A percentile compares a stretch with the other conserved stretches of the same genome.
Evolutionary conservation across 2,329 filamentous ascomycete species (phyloP).

Genomic region (Pyrenochaeta sp.): DNA sequence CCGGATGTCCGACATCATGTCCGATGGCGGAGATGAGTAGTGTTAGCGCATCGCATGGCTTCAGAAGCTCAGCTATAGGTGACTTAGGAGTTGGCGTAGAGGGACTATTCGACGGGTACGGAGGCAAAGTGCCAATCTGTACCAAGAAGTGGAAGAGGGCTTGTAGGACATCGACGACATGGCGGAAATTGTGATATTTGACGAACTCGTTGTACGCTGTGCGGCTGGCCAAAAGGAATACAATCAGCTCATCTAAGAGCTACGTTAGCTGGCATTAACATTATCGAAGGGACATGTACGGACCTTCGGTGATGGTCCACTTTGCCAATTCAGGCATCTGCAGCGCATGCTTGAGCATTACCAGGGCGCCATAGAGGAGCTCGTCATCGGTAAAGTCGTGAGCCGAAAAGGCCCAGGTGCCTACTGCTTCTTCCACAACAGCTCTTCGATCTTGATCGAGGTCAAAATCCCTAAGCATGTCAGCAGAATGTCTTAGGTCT

Average conservation of each 20-base stretch:
- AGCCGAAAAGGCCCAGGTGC: constrained; percentile 86
- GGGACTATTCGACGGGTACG: constrained; percentile 62
- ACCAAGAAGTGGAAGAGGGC: constrained; percentile 91
- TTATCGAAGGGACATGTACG: constrained; percentile 43
- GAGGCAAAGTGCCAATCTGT: constrained; percentile 76
- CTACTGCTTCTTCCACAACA: constrained; percentile 73
- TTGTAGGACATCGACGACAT: constrained; percentile 95
- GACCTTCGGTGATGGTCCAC: constrained; percentile 82
- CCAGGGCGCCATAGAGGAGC: constrained; percentile 80
- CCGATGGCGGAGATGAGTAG: constrained; percentile 95
- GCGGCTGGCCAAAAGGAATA: constrained; percentile 86
- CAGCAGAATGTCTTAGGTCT: constrained; percentile 16
- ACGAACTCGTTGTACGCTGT: constrained; percentile 97
- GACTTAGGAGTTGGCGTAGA: constrained; percentile 58
- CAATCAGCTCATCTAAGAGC: constrained; percentile 75
- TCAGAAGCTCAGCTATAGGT: constrained; percentile 77
- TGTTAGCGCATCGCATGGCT: constrained; percentile 86
- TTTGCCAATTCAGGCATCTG: constrained; percentile 79
- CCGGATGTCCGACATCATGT: constrained; percentile 96
- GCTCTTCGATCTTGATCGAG: constrained; percentile 72
- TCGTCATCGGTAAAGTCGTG: constrained; percentile 92
- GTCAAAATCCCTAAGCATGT: constrained; percentile 65
- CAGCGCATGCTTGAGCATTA: constrained; percentile 91
- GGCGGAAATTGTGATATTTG: constrained; percentile 97
- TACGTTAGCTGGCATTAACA: constrained; percentile 23